Conservation (phyloP, 2,329 filamentous ascomycete genomes). For the Colletotrichum phormii region DNA sequence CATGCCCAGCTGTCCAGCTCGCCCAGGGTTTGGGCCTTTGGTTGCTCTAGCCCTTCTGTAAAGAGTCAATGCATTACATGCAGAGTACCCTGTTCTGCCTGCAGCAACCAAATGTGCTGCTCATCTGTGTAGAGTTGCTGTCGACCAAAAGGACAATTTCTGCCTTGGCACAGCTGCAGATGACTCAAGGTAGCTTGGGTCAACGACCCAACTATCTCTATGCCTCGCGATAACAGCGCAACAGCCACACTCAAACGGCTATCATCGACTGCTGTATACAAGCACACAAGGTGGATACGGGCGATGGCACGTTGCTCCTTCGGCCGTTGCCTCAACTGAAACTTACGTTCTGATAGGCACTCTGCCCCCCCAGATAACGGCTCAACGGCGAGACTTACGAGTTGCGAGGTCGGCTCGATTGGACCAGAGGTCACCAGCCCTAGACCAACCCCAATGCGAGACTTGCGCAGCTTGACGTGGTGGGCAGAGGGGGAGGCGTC, state of each 20-base stretch:
- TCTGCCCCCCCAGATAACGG: background rate
- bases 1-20: background rate
- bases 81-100: conserved; percentile 9
- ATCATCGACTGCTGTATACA: background rate
- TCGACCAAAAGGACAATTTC: background rate
- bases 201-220: background rate
- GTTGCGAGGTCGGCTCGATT: conserved; percentile 19
- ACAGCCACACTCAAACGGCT: background rate
- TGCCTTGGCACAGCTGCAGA: conserved; percentile 10
- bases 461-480: conserved; percentile 32
- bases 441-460: background rate
- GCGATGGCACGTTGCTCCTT: background rate
- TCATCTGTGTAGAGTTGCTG: background rate
- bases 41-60: background rate
- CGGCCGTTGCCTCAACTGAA: conserved; percentile 10
- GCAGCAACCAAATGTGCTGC: background rate
- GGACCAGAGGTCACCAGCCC: conserved; percentile 10
- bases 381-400: background rate
- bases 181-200: background rate
- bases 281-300: background rate
- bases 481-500: conserved; percentile 16
- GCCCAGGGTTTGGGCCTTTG: background rate
- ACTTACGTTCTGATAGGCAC: background rate
- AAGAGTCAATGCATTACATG: background rate
- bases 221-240: background rate